Conservation (phyloP, 106 monocot species). For the Dioscorea alata region DNA sequence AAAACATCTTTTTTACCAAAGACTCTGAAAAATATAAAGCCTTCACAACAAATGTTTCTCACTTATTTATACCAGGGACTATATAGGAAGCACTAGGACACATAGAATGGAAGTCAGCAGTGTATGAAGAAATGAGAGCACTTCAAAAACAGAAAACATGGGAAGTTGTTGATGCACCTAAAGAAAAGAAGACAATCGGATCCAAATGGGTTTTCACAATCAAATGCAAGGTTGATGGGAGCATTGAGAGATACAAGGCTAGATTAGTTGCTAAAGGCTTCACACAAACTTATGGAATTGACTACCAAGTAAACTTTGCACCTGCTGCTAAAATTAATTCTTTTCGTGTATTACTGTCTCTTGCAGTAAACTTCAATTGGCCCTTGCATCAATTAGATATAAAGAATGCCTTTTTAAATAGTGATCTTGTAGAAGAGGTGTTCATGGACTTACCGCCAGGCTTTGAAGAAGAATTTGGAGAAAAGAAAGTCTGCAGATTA, state of each 20-base stretch:
- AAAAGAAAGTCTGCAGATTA: constrained; percentile 4
- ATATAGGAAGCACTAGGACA: too few species aligned
- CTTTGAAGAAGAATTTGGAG: not conserved
- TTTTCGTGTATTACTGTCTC: not conserved
- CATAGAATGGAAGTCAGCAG: too few species aligned
- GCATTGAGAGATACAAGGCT: constrained; percentile 8
- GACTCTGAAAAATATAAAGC: too few species aligned
- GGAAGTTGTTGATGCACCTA: not conserved
- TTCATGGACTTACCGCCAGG: constrained; percentile 19
- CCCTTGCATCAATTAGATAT: constrained; percentile 10
- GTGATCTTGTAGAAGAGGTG: constrained; percentile 9
- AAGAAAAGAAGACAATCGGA: not conserved
- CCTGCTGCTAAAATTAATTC: constrained; percentile 1
- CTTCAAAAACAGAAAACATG: constrained; percentile 10
- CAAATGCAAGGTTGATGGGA: too few species aligned
- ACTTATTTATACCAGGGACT: too few species aligned
- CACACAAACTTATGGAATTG: constrained; percentile 8
- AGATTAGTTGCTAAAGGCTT: not conserved
- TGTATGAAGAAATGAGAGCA: not conserved
- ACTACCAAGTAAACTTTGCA: constrained; percentile 3
- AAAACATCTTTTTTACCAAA: too few species aligned
- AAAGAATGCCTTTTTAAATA: constrained; percentile 8
- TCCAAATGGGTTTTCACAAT: constrained; percentile 6
- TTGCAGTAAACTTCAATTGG: constrained; percentile 3
- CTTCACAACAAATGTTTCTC: too few species aligned